Conservation (phyloP, 257 asterid species). For the Capsicum chinense region DNA sequence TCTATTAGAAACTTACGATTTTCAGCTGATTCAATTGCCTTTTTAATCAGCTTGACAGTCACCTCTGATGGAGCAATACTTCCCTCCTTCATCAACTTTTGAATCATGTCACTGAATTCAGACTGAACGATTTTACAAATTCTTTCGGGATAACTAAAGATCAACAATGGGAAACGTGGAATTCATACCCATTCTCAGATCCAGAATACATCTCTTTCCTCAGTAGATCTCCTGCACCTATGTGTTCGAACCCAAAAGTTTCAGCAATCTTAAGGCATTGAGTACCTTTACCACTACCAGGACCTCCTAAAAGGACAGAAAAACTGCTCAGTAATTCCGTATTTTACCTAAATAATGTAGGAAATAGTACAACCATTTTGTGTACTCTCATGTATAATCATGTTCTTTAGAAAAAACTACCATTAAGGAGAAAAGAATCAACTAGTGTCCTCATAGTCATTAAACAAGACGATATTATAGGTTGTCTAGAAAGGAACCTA, state of each 20-base stretch:
- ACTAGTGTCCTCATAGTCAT: neutral
- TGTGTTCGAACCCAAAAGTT: conserved; percentile 82
- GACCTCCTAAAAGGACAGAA: conserved; percentile 73
- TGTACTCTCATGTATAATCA: conserved; percentile 1
- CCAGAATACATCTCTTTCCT: conserved; percentile 76
- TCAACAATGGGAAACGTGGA: neutral
- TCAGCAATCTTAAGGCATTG: conserved; percentile 80
- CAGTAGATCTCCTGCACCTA: conserved; percentile 96
- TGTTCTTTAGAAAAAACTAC: neutral
- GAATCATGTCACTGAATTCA: conserved; percentile 78
- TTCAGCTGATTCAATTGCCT: conserved; percentile 69
- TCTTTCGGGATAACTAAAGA: neutral
- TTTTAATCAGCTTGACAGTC: conserved; percentile 73
- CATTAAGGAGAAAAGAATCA: neutral
- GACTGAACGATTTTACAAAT: conserved; percentile 16
- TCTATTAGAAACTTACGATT: conserved; percentile 76
- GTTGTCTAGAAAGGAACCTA: neutral
- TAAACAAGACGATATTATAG: neutral
- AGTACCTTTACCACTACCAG: conserved; percentile 99
- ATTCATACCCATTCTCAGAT: conserved; percentile 68
- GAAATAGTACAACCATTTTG: neutral
- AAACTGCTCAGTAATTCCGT: conserved; percentile 32
- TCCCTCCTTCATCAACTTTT: conserved; percentile 79
- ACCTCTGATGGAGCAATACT: conserved; percentile 91
- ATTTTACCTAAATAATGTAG: conserved; percentile 8